Evolutionary conservation across 2,329 filamentous ascomycete genomes (phyloP), one percentile per base, ranked within the genome.

Genomic region (Neurospora sp.): DNA sequence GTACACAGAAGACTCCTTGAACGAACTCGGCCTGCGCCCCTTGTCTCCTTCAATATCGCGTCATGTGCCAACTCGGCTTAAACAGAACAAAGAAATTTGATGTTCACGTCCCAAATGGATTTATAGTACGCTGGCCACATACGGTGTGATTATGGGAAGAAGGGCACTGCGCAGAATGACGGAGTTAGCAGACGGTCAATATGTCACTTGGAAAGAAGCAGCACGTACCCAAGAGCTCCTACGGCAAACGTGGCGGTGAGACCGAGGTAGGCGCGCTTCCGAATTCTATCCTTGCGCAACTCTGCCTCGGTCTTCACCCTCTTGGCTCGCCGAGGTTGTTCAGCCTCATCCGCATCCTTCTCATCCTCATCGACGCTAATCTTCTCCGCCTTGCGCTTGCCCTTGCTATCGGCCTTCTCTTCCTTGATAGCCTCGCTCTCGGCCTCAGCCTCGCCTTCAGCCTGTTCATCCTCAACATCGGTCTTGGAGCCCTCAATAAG

Each of bases 241-340:
- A 76, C 74, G 17, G 92, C 92, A 79, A 97, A 86, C 66, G 92
- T 96, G 70, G 93, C 93, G 72, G 90, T 92, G 68, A 98, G 87
- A 70, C 96, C 95, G 73, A 97, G 86, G 72, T 97, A 83, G 66
- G 96, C 93, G 77, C 93, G 88, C 80, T 90, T 92, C 81, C 92
- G 90, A 74, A 97, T 92, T 77, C 89, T 91, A 81, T 96, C 91
- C 82, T 93, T 94, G 80, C 90, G 90, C 74, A 96, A 80, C 80
- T 96, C 91, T 65, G 91, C 87, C 78, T 96, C 91, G 1, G 93
- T 91, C 84, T 90, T 92, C 52, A 87, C 88, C 78, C 91, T 92
- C 87, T 98, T 98, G 79, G 89, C 80, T 66, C 82, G 82, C 4
- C 81, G 85, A 68, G 83, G 81, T 57, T 83, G 82, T 17, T 78